A percentile compares a stretch with the other conserved stretches of the same genome.
These are phyloP conservation scores for Globisporangium solare DNA, from an alignment of 352 stramenopile genomes.

Conservation along the genomic window DNA sequence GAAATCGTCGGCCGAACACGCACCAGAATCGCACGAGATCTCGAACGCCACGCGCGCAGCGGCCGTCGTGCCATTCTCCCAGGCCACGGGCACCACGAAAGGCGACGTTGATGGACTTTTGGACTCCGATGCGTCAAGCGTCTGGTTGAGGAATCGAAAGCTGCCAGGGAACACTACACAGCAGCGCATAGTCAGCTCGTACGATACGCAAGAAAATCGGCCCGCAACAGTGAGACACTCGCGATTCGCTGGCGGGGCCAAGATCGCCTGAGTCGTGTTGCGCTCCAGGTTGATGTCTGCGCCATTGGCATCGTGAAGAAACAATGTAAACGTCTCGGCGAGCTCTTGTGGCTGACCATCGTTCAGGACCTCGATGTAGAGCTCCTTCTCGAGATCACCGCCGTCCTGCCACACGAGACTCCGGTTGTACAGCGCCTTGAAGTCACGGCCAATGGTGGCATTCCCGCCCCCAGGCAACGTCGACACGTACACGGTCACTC, in stretches of 20 bases:
- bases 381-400: conserved; percentile 57
- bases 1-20: conserved; percentile 40
- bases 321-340: conserved; percentile 47
- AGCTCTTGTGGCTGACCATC: conserved; percentile 46
- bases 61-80: conserved; percentile 49
- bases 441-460: conserved; percentile 49
- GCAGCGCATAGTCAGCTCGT: background rate
- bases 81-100: conserved; percentile 50
- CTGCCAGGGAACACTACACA: conserved; percentile 39
- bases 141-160: conserved; percentile 43
- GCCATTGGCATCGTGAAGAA: conserved; percentile 52
- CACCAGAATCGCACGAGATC: conserved; percentile 32
- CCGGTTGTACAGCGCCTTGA: conserved; percentile 51
- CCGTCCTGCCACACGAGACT: conserved; percentile 78
- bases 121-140: conserved; percentile 30
- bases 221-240: background rate
- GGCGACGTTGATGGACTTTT: background rate
- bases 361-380: conserved; percentile 64
- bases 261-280: conserved; percentile 36
- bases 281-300: conserved; percentile 47
- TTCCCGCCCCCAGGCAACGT: conserved; percentile 35
- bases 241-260: conserved; percentile 56
- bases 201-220: background rate
- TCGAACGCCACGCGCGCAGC: conserved; percentile 38
- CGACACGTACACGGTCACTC: conserved; percentile 60